A percentile compares a stretch with the other conserved stretches of the same genome.
phyloP scores from a whole-genome alignment of 1,139 yeast genomes.

The Candida tetrigidarum region DNA sequence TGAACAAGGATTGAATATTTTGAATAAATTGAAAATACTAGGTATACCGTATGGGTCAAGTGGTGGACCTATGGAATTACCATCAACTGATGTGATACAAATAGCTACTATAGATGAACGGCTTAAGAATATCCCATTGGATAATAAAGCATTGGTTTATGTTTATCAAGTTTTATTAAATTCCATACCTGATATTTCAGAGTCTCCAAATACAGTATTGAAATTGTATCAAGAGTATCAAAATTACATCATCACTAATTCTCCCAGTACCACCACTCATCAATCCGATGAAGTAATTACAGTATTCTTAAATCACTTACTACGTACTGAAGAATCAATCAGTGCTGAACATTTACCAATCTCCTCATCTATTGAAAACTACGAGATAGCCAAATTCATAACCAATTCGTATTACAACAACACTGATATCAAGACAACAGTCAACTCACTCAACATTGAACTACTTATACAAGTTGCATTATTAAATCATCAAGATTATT shows the following conservation, averaged over 20 bases:
- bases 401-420: constrained; percentile 27
- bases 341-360: too few species aligned
- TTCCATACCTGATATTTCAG: constrained; percentile 18
- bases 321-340: constrained; percentile 17
- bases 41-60: constrained; percentile 25
- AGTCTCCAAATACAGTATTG: constrained; percentile 23
- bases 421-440: constrained; percentile 19
- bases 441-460: constrained; percentile 31
- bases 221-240: constrained; percentile 27
- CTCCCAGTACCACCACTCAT: too few species aligned
- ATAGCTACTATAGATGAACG: constrained; percentile 36
- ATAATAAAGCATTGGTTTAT: constrained; percentile 27
- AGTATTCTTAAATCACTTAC: constrained; percentile 24
- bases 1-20: constrained; percentile 21
- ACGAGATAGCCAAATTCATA: constrained; percentile 34
- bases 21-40: constrained; percentile 32
- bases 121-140: constrained; percentile 30
- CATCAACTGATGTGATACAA: constrained; percentile 21
- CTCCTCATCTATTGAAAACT: constrained; percentile 22
- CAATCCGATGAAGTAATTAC: constrained; percentile 5
- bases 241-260: background rate
- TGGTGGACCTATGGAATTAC: constrained; percentile 19
- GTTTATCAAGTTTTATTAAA: constrained; percentile 32
- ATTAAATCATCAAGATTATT: constrained; percentile 34
- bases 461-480: constrained; percentile 35